These are phyloP conservation scores for Geranomyces michiganensis DNA, from an alignment of 192 early-diverging fungal species.

Conservation along the genomic window DNA sequence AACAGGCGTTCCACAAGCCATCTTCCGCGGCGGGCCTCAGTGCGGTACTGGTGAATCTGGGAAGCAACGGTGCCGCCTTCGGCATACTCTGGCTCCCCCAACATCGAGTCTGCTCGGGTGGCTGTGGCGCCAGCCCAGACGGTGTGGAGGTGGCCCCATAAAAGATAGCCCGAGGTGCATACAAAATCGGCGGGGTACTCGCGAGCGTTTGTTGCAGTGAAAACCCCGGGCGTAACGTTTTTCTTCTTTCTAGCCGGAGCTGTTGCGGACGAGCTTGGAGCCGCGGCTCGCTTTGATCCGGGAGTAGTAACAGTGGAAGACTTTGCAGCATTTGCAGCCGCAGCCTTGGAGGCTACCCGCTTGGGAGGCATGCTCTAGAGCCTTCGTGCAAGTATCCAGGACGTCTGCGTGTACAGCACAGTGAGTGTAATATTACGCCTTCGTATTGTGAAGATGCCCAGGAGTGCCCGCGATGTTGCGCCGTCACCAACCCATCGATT, in stretches of 20 bases:
- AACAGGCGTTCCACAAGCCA: constrained; percentile 8
- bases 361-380: not conserved
- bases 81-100: not conserved
- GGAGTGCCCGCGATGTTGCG: too few relatives aligned
- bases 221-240: not conserved
- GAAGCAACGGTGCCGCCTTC: not conserved
- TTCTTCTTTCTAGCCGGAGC: not conserved
- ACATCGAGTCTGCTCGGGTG: constrained; percentile 1
- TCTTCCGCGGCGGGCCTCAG: constrained; percentile 1
- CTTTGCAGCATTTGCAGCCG: not conserved
- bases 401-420: too few relatives aligned
- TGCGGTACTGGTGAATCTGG: constrained; percentile 8
- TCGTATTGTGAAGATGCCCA: too few relatives aligned
- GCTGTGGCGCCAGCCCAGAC: not conserved
- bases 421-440: too few relatives aligned
- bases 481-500: too few relatives aligned
- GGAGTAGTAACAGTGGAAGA: not conserved
- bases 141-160: not conserved
- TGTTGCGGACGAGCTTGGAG: not conserved
- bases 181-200: constrained; percentile 1
- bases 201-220: not conserved
- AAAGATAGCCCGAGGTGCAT: constrained; percentile 1
- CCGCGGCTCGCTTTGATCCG: not conserved
- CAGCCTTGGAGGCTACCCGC: not conserved
- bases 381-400: too few relatives aligned